phyloP scores from a whole-genome alignment of 1,139 yeast species.

The Suhomyces panamericanus region DNA sequence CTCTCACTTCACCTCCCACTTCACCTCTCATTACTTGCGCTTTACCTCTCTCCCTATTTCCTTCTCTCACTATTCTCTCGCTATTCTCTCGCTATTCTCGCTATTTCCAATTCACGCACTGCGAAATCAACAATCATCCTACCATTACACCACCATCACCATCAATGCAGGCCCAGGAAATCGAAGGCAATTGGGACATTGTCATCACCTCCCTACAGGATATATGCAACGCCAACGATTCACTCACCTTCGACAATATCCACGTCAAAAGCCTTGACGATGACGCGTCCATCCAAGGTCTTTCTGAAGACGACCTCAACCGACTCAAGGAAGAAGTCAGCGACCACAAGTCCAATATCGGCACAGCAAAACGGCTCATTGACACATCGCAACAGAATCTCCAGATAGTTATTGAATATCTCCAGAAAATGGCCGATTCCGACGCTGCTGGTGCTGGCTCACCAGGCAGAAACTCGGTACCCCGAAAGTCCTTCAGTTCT shows the following conservation, averaged over 20 bases:
- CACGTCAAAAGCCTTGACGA: slow-evolving; percentile 30
- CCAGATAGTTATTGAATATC: slow-evolving; percentile 30
- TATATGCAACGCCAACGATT: slow-evolving; percentile 61
- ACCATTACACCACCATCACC: neutral
- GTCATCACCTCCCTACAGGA: slow-evolving; percentile 68
- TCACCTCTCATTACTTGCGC: too few relatives aligned
- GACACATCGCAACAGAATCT: slow-evolving; percentile 44
- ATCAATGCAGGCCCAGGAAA: slow-evolving; percentile 5
- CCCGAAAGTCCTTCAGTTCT: slow-evolving; percentile 7
- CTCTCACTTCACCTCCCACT: too few relatives aligned
- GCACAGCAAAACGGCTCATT: slow-evolving; percentile 52
- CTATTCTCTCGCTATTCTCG: neutral
- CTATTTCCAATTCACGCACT: neutral
- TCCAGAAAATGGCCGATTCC: slow-evolving; percentile 17
- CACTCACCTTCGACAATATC: slow-evolving; percentile 50
- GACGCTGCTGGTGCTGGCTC: slow-evolving; percentile 7
- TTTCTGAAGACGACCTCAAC: slow-evolving; percentile 40
- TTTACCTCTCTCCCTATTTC: too few relatives aligned
- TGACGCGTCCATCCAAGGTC: slow-evolving; percentile 17
- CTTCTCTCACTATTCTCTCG: too few relatives aligned
- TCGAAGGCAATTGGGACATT: slow-evolving; percentile 62
- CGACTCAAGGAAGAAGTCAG: slow-evolving; percentile 41
- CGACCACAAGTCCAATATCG: slow-evolving; percentile 58
- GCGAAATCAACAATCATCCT: neutral
- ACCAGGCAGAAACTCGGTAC: slow-evolving; percentile 1